Evolutionary conservation across 2,329 filamentous ascomycete species (phyloP).

Genomic region (Teratosphaeria destructans): DNA sequence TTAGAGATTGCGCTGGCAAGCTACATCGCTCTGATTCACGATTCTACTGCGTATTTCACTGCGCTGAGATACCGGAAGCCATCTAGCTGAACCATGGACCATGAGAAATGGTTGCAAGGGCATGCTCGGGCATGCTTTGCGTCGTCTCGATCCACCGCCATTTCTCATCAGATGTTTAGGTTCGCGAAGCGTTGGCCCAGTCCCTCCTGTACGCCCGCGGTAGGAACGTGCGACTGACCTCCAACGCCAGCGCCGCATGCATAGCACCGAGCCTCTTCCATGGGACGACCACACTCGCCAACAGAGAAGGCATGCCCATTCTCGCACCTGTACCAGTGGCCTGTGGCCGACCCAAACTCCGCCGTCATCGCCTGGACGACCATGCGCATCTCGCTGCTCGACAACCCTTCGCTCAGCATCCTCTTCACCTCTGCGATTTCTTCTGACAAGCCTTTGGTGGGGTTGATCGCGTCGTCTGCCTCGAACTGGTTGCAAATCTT

Average conservation of each 20-base stretch:
- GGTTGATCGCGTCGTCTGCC: not conserved
- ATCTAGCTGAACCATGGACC: too few relatives aligned
- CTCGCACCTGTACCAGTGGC: constrained; percentile 52
- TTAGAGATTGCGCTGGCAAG: too few relatives aligned
- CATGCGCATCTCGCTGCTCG: constrained; percentile 35
- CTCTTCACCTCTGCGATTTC: constrained; percentile 37
- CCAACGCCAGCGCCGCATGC: constrained; percentile 51
- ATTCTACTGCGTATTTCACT: too few relatives aligned
- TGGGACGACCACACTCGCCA: constrained; percentile 43
- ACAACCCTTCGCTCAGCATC: constrained; percentile 41
- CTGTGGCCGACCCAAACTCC: constrained; percentile 22
- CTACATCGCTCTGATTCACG: too few relatives aligned
- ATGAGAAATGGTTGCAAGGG: too few relatives aligned
- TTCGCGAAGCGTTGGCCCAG: not conserved
- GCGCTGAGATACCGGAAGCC: too few relatives aligned
- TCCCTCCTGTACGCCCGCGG: constrained; percentile 37
- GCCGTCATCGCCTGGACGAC: not conserved
- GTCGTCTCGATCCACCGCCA: not conserved
- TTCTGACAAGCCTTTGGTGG: constrained; percentile 13
- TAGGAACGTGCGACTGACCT: constrained; percentile 41
- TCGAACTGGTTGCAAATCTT: constrained; percentile 13
- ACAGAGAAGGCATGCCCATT: constrained; percentile 43
- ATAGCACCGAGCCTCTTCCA: constrained; percentile 51
- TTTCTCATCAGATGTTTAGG: not conserved
- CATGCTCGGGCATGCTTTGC: too few relatives aligned